Evolutionary conservation across 192 early-diverging fungal species (phyloP), one percentile per base, ranked within the genome.

Genomic region (Entomortierella chlamydospora): DNA sequence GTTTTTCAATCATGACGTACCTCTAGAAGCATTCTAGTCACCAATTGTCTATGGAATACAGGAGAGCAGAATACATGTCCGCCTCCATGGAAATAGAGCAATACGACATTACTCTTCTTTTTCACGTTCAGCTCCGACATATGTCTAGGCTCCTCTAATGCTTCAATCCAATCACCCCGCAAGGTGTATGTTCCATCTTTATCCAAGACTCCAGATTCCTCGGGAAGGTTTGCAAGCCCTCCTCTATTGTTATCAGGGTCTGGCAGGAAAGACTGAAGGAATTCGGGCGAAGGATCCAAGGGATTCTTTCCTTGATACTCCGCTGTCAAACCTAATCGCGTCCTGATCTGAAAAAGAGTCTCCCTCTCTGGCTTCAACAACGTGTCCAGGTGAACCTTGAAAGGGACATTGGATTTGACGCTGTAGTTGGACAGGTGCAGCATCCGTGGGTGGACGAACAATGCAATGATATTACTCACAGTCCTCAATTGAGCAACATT

Each of bases 71-170:
- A 50, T 4, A 86, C 84, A 64, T 91, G 93, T 26, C 87, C 92
- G 22, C 93, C 93, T 28, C 95, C 95, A 61, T 95, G 95, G 39
- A 89, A 55, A 54, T 93, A 93, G 50, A 95, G 62, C 17, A 94
- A 62, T 1, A 92, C 85, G 10, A 83, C 76, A 61, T 92, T 88
- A 56, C 70, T 70, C 49, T 25, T 30, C n/a, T 50, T 53, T 28
- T 55, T 47, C 17, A 42, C 68, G 20, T 70, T 52, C 30, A 39
- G 52, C 17, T 70, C 63, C 49, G 50, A 42, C 29, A 25, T 18
- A 0, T 52, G 34, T 23, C 15, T 61, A 53, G 66, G 53, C 31
- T 69, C 67, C 4, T 69, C 55, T 17, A 70, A 53, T n/a, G 62
- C 53, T 28, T 85, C 82, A 45, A 82, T 71, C 83, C 85, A 86